Evolutionary conservation across 176 grass and related monocot species (phyloP).

Genomic region (Pharus latifolius): DNA sequence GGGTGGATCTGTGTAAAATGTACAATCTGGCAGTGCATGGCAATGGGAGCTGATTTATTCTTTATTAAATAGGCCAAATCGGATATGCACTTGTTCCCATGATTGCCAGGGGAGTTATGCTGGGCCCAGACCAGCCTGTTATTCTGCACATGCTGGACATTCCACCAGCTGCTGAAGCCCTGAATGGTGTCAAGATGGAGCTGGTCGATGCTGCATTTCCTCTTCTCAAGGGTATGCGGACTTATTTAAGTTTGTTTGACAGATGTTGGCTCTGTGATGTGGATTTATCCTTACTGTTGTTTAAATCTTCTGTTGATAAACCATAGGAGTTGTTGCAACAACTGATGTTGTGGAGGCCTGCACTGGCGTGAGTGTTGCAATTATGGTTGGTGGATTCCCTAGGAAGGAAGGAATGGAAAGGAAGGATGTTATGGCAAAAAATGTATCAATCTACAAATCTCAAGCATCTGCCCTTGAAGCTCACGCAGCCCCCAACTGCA

Average conservation of each 20-base stretch:
- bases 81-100: conserved; percentile 97
- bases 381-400: conserved; percentile 99
- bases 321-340: conserved; percentile 87
- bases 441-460: conserved; percentile 97
- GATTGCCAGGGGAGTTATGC: conserved; percentile 91
- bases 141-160: conserved; percentile 99
- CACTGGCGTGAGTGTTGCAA: conserved; percentile 84
- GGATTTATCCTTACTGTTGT: neutral
- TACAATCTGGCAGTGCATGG: neutral
- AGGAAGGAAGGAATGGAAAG: conserved; percentile 99
- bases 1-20: neutral
- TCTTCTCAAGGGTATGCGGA: conserved; percentile 72
- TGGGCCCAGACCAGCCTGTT: conserved; percentile 88
- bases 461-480: conserved; percentile 90
- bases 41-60: conserved; percentile 6
- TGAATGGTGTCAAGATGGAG: conserved; percentile 97
- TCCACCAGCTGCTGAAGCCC: conserved; percentile 67
- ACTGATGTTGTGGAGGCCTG: conserved; percentile 90
- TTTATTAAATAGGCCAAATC: conserved; percentile 73
- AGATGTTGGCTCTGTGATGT: neutral
- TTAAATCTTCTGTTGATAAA: conserved; percentile 14
- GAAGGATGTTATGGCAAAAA: conserved; percentile 98
- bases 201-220: conserved; percentile 93
- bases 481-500: conserved; percentile 84
- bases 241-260: neutral